Evolutionary conservation across 2,329 filamentous ascomycete genomes (phyloP), one percentile per base, ranked within the genome.

Genomic region (Phialophora verrucosa): DNA sequence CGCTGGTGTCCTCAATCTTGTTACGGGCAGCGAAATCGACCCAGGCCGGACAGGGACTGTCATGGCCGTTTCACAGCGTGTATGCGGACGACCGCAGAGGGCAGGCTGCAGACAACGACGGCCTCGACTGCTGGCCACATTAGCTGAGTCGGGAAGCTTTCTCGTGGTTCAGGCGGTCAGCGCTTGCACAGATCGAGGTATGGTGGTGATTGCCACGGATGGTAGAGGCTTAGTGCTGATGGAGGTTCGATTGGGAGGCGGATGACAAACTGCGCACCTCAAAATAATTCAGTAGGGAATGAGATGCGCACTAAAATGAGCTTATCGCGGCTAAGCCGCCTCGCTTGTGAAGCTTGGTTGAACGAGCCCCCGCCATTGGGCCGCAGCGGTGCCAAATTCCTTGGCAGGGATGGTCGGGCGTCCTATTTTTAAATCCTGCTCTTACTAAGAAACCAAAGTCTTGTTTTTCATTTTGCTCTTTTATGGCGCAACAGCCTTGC

Each of bases 131-230:
- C 23, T 14, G 42, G 57, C n/a, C 27, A 11, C 42, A 35, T 47
- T 53, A 50, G 47, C 57, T 23, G 20, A 17, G 27, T 53, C 29
- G 49, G 12, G 47, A 10, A 14, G n/a, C 17, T 60, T 20, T 35
- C 8, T 32, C 49, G 47, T 42, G 29, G 59, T 49, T 25, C 59
- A 44, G 50, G 25, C 20, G 59, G 59, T 62, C 59, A 62, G 59
- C 59, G 59, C 59, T 62, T 62, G 59, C 32, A 27, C 59, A 56
- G 59, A 62, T 62, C 50, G 23, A 44, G 59, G 29, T n/a, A 31
- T 62, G 32, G 59, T 44, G 59, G 59, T 62, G 59, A 62, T 62
- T 62, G 59, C 59, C 32, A 56, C 55, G 25, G 23, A 29, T 35
- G 35, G 27, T 11, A 35, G 55, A 47, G 51, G 59, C 3, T 35